A percentile compares a stretch with the other conserved stretches of the same genome.
Conservation (phyloP, 805 yeast species). For the Ogataea sp. region DNA sequence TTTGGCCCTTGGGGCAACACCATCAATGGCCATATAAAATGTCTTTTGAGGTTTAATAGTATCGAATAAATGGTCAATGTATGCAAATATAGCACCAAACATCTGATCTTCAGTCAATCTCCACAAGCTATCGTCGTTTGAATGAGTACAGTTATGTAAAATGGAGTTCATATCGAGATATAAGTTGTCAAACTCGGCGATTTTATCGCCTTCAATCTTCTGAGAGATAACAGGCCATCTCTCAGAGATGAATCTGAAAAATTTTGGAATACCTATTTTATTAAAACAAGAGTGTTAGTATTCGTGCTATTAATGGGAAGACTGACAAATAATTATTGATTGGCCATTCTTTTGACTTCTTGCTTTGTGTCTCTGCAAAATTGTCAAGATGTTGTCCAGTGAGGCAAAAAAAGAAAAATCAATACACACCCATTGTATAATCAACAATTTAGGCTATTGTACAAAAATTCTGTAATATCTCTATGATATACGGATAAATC, state of each 20-base stretch:
- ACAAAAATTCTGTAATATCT: too few species aligned
- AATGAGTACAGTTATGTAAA: constrained; percentile 87
- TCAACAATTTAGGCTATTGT: too few species aligned
- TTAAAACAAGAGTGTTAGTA: not conserved
- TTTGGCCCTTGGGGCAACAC: constrained; percentile 98
- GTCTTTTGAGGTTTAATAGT: constrained; percentile 80
- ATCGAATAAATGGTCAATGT: constrained; percentile 87
- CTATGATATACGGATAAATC: too few species aligned
- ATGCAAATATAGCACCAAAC: constrained; percentile 85
- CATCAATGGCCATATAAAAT: constrained; percentile 96
- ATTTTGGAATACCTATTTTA: constrained; percentile 86
- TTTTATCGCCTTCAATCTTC: constrained; percentile 67
- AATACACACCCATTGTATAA: not conserved
- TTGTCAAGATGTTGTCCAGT: too few species aligned
- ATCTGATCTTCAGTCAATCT: constrained; percentile 83
- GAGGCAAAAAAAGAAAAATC: too few species aligned
- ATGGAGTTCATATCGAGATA: constrained; percentile 98
- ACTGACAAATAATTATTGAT: not conserved
- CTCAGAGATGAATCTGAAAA: constrained; percentile 93
- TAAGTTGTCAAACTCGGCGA: constrained; percentile 91
- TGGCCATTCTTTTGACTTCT: too few species aligned
- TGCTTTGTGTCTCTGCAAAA: too few species aligned
- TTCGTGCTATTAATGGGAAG: too few species aligned
- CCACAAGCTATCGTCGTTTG: constrained; percentile 54
- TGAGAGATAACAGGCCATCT: constrained; percentile 97